phyloP scores from a whole-genome alignment of 2,329 filamentous ascomycete species.

The Xylariaceae sp. region DNA sequence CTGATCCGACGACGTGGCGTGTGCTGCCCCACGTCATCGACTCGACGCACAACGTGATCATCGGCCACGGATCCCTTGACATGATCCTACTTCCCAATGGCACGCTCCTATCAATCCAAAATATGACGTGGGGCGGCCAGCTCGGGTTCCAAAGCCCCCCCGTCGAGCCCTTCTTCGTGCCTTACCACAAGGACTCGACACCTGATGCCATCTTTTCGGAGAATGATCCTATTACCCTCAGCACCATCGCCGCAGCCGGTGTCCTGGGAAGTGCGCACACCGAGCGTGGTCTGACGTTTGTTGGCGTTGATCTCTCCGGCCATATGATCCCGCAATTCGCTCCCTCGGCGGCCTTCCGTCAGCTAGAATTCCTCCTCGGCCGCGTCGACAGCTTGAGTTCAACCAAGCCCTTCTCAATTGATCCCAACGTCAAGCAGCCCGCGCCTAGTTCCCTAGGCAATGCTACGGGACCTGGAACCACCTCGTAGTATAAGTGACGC shows the following conservation, averaged over 20 bases:
- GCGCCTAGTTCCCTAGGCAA: constrained; percentile 26
- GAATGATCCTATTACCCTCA: constrained; percentile 26
- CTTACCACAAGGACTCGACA: constrained; percentile 49
- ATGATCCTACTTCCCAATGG: constrained; percentile 65
- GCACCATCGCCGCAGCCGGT: constrained; percentile 56
- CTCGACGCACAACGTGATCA: constrained; percentile 65
- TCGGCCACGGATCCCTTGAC: constrained; percentile 68
- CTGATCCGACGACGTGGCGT: constrained; percentile 49
- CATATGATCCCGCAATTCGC: constrained; percentile 68
- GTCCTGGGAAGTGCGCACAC: constrained; percentile 66
- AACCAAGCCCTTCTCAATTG: constrained; percentile 29
- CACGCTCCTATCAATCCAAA: constrained; percentile 68
- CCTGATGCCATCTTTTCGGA: constrained; percentile 25
- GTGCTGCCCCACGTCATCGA: constrained; percentile 70
- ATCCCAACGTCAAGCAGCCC: constrained; percentile 28
- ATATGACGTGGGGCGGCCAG: constrained; percentile 73
- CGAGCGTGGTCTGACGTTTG: constrained; percentile 72
- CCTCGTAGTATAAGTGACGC: background rate
- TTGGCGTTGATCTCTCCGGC: constrained; percentile 59
- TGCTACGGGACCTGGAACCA: constrained; percentile 28
- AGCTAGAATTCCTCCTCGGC: constrained; percentile 72
- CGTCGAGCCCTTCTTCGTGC: constrained; percentile 62
- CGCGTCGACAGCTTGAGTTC: constrained; percentile 47
- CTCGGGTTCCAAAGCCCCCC: constrained; percentile 65
- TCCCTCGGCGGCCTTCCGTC: constrained; percentile 63